Evolutionary conservation across 2,329 filamentous ascomycete species (phyloP).

Genomic region (Purpureocillium lavendulum): DNA sequence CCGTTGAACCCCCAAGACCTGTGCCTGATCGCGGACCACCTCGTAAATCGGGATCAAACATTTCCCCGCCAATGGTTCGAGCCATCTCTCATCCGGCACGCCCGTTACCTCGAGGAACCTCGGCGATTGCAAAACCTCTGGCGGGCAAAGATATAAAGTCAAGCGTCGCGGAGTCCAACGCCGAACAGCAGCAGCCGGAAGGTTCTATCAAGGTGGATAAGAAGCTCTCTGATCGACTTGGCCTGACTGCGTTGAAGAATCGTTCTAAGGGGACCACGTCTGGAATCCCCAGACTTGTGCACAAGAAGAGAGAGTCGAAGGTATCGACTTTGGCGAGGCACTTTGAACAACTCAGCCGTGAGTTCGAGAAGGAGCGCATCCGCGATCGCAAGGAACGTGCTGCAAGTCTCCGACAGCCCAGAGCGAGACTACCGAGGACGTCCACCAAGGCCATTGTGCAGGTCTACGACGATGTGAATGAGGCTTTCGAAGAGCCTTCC

Average conservation of each 20-base stretch:
- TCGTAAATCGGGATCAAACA: slow-evolving; percentile 35
- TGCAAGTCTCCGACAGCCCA: slow-evolving; percentile 63
- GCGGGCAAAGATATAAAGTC: slow-evolving; percentile 24
- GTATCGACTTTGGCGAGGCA: slow-evolving; percentile 91
- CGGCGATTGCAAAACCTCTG: slow-evolving; percentile 32
- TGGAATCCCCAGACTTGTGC: slow-evolving; percentile 80
- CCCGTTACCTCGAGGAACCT: slow-evolving; percentile 36
- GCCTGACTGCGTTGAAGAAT: slow-evolving; percentile 55
- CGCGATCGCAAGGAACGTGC: slow-evolving; percentile 76
- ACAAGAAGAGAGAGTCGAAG: slow-evolving; percentile 64
- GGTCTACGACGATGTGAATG: slow-evolving; percentile 87
- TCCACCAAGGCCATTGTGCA: slow-evolving; percentile 95
- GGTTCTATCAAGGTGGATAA: slow-evolving; percentile 53
- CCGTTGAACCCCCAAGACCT: slow-evolving; percentile 14
- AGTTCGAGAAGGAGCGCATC: slow-evolving; percentile 91
- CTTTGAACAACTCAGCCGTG: slow-evolving; percentile 91
- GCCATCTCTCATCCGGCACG: slow-evolving; percentile 44
- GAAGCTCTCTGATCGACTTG: slow-evolving; percentile 67
- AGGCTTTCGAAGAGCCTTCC: slow-evolving; percentile 78
- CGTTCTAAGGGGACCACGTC: slow-evolving; percentile 54
- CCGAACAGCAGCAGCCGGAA: slow-evolving; percentile 20
- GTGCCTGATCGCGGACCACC: slow-evolving; percentile 26
- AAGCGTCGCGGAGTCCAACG: slow-evolving; percentile 14
- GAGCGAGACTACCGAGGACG: slow-evolving; percentile 75
- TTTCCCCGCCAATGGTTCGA: slow-evolving; percentile 45